These are phyloP conservation scores for Linnemannia exigua DNA, from an alignment of 192 early-diverging fungal genomes.

Conservation along the genomic window DNA sequence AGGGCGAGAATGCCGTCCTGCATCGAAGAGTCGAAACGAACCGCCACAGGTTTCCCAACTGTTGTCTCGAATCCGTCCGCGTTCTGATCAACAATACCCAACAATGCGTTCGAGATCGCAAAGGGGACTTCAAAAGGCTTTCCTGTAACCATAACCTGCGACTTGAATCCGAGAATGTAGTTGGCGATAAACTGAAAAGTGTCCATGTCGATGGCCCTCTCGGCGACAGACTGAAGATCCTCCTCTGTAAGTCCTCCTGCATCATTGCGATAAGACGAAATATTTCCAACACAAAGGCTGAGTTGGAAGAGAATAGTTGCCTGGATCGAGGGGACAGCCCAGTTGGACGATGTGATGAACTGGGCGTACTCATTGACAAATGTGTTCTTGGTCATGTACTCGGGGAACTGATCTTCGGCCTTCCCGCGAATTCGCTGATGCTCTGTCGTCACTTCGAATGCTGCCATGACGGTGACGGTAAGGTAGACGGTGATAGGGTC, in stretches of 20 bases:
- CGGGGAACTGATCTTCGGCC: constrained; percentile 30
- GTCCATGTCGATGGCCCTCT: constrained; percentile 66
- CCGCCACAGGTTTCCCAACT: constrained; percentile 43
- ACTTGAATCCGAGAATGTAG: constrained; percentile 69
- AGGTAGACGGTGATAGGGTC: constrained; percentile 59
- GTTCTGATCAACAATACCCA: constrained; percentile 52
- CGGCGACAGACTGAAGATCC: constrained; percentile 62
- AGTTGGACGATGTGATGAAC: constrained; percentile 35
- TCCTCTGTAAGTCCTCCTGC: constrained; percentile 40
- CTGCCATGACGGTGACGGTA: constrained; percentile 51
- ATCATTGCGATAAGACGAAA: constrained; percentile 56
- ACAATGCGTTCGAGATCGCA: constrained; percentile 25
- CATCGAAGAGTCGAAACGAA: constrained; percentile 16
- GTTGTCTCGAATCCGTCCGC: constrained; percentile 55
- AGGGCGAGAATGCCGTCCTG: constrained; percentile 68
- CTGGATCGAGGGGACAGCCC: constrained; percentile 49
- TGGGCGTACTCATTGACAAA: constrained; percentile 56
- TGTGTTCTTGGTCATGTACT: constrained; percentile 43
- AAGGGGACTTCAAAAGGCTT: constrained; percentile 42
- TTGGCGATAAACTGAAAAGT: constrained; percentile 76
- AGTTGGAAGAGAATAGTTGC: constrained; percentile 71
- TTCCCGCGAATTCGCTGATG: constrained; percentile 42
- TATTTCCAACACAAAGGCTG: constrained; percentile 66
- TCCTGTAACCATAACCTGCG: constrained; percentile 30
- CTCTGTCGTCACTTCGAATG: constrained; percentile 59